A percentile compares a stretch with the other conserved stretches of the same genome.
Evolutionary conservation across 768 basidiomycete genomes (phyloP).

Genomic region (Lactifluus pinguis): DNA sequence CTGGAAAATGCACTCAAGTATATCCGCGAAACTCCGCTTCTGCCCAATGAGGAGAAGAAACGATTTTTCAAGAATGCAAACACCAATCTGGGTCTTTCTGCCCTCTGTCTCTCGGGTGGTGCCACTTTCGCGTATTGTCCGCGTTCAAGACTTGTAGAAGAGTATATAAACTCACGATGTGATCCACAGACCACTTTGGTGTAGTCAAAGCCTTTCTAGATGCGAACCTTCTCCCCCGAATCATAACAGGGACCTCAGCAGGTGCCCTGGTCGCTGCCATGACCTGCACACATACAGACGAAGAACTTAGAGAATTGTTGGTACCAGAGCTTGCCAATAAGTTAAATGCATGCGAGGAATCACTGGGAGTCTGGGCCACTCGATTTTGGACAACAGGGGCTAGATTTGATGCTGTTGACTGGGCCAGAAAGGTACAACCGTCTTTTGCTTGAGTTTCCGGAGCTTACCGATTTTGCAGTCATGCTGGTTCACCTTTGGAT

Average conservation of each 20-base stretch:
- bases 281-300: constrained; percentile 80
- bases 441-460: neutral
- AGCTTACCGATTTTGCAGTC: constrained; percentile 37
- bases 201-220: constrained; percentile 91
- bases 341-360: constrained; percentile 76
- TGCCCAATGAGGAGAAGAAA: constrained; percentile 82
- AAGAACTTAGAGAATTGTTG: constrained; percentile 69
- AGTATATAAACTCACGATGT: neutral
- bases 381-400: constrained; percentile 84
- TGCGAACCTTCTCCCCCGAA: constrained; percentile 75
- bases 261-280: constrained; percentile 74
- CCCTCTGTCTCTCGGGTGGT: constrained; percentile 92
- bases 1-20: constrained; percentile 67
- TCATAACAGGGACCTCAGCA: constrained; percentile 91
- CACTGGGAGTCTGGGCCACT: constrained; percentile 56
- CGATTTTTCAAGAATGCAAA: constrained; percentile 86
- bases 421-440: constrained; percentile 75
- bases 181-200: constrained; percentile 66
- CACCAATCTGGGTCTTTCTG: constrained; percentile 84
- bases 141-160: constrained; percentile 20
- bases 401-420: constrained; percentile 82
- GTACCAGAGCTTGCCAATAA: constrained; percentile 78
- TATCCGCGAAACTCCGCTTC: constrained; percentile 61
- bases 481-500: constrained; percentile 85
- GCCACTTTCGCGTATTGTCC: constrained; percentile 90